Evolutionary conservation across 805 yeast genomes (phyloP).

Genomic region (Cyberlindnera americana): DNA sequence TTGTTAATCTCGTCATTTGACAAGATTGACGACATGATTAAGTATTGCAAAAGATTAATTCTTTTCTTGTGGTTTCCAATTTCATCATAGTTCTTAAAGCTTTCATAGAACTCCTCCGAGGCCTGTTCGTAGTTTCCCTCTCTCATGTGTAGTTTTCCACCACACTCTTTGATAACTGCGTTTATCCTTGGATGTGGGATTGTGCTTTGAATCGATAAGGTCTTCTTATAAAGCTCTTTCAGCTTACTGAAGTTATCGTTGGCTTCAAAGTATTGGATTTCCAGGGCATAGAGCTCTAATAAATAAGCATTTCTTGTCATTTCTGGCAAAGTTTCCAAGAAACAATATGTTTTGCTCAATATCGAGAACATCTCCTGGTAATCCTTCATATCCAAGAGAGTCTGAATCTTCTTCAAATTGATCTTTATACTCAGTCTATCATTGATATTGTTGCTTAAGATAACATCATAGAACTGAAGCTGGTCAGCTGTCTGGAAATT

Average conservation of each 20-base stretch:
- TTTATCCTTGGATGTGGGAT: slow-evolving; percentile 72
- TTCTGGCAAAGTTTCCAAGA: slow-evolving; percentile 38
- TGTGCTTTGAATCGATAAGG: slow-evolving; percentile 49
- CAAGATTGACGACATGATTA: slow-evolving; percentile 55
- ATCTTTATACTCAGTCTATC: slow-evolving; percentile 47
- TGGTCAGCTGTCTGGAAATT: slow-evolving; percentile 15
- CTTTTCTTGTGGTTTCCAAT: slow-evolving; percentile 61
- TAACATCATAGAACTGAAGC: slow-evolving; percentile 29
- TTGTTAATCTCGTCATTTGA: slow-evolving; percentile 43
- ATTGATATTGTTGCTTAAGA: slow-evolving; percentile 28
- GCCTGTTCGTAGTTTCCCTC: slow-evolving; percentile 58
- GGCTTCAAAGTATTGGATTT: slow-evolving; percentile 48
- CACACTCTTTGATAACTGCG: slow-evolving; percentile 75
- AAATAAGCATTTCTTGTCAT: slow-evolving; percentile 44
- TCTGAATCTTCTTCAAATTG: slow-evolving; percentile 41
- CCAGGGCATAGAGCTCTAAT: slow-evolving; percentile 64
- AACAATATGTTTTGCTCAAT: slow-evolving; percentile 35
- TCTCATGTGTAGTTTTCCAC: slow-evolving; percentile 64
- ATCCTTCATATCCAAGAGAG: slow-evolving; percentile 29
- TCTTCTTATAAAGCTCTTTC: slow-evolving; percentile 45
- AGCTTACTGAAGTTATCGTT: slow-evolving; percentile 36
- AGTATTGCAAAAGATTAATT: slow-evolving; percentile 53
- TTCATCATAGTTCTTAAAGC: slow-evolving; percentile 60
- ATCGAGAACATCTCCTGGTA: slow-evolving; percentile 33
- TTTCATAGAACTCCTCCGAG: slow-evolving; percentile 48